These are phyloP conservation scores for Entophlyctis luteolus DNA, from an alignment of 192 early-diverging fungal species.

Conservation along the genomic window DNA sequence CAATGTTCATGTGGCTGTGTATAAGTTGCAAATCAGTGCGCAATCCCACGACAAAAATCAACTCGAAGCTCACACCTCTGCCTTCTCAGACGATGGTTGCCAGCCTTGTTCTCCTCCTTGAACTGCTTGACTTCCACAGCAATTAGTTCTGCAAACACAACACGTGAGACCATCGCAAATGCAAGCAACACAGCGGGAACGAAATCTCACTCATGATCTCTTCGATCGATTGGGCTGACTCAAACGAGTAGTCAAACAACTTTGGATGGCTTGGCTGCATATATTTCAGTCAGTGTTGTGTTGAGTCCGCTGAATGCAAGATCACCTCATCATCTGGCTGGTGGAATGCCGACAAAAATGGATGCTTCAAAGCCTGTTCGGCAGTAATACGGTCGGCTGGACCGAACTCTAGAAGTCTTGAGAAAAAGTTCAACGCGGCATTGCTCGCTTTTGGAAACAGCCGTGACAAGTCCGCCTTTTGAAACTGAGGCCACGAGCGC, in stretches of 20 bases:
- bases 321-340: conserved; percentile 63
- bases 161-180: background rate
- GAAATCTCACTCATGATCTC: conserved; percentile 49
- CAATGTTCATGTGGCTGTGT: conserved; percentile 21
- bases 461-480: conserved; percentile 72
- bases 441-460: conserved; percentile 87
- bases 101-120: conserved; percentile 22
- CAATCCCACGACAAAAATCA: background rate
- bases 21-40: too few relatives aligned
- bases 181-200: background rate
- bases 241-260: conserved; percentile 54
- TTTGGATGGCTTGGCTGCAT: conserved; percentile 41
- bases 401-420: conserved; percentile 80
- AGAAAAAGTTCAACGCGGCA: conserved; percentile 83
- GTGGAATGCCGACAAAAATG: conserved; percentile 79
- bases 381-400: conserved; percentile 86
- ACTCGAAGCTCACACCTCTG: conserved; percentile 1
- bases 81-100: background rate
- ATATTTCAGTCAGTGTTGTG: background rate
- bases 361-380: conserved; percentile 84
- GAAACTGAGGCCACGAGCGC: conserved; percentile 79
- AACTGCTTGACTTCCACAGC: conserved; percentile 36
- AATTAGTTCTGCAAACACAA: conserved; percentile 39
- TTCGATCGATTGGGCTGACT: conserved; percentile 45
- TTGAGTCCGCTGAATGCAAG: conserved; percentile 16